Conservation (phyloP, 2,329 filamentous ascomycete species). For the Herpotrichia juniperi region DNA sequence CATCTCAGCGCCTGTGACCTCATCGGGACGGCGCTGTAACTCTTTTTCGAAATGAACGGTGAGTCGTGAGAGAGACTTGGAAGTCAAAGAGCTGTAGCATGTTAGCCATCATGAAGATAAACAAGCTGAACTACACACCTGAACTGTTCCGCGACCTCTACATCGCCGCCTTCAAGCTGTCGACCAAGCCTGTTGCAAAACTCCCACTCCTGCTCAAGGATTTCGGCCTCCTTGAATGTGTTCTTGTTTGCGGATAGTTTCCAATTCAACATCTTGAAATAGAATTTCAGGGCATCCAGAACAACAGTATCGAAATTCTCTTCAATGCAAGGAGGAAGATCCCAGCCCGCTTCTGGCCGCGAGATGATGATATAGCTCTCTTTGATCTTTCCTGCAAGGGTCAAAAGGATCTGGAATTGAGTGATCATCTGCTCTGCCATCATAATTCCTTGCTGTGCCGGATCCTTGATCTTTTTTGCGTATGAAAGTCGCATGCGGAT, state of each 20-base stretch:
- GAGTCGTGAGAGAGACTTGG: constrained; percentile 86
- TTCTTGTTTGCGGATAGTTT: constrained; percentile 98
- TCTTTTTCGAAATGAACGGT: constrained; percentile 93
- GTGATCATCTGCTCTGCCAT: constrained; percentile 98
- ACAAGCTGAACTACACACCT: constrained; percentile 53
- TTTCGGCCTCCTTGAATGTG: constrained; percentile 98
- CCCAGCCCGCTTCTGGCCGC: constrained; percentile 89
- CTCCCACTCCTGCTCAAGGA: constrained; percentile 96
- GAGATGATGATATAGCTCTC: constrained; percentile 84
- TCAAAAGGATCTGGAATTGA: constrained; percentile 92
- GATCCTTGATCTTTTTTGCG: constrained; percentile 93
- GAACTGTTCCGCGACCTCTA: constrained; percentile 98
- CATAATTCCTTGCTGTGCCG: constrained; percentile 86
- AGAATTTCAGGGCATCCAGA: constrained; percentile 91
- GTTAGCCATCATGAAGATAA: constrained; percentile 29
- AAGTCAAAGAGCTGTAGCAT: constrained; percentile 72
- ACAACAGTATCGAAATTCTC: constrained; percentile 94
- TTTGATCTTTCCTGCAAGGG: constrained; percentile 91
- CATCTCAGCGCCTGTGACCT: constrained; percentile 81
- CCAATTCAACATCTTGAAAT: constrained; percentile 99
- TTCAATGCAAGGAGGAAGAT: constrained; percentile 93
- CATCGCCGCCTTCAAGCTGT: constrained; percentile 89
- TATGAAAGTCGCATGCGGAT: constrained; percentile 91
- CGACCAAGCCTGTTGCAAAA: constrained; percentile 94
- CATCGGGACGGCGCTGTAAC: constrained; percentile 80